Evolutionary conservation across 495 filamentous ascomycete genomes (phyloP).

Genomic region (Penicillium daleae): DNA sequence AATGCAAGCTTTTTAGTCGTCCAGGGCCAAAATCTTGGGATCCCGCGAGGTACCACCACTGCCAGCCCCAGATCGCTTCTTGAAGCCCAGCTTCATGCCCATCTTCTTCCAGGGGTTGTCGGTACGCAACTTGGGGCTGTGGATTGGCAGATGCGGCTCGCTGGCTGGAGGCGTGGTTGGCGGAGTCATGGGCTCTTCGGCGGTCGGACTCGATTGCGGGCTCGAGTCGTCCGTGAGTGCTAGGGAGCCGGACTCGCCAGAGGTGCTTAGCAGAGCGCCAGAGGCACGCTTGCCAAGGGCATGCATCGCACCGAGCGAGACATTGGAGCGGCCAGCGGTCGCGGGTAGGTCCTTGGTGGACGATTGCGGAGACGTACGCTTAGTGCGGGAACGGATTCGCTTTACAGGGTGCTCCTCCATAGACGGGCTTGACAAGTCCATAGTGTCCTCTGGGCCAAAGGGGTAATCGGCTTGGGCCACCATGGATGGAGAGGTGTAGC

Average conservation of each 20-base stretch:
- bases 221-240: slow-evolving; percentile 54
- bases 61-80: slow-evolving; percentile 54
- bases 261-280: slow-evolving; percentile 39
- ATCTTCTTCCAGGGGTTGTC: slow-evolving; percentile 83
- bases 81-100: slow-evolving; percentile 74
- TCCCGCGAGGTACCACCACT: slow-evolving; percentile 38
- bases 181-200: slow-evolving; percentile 80
- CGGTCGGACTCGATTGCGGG: slow-evolving; percentile 46
- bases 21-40: slow-evolving; percentile 38
- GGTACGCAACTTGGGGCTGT: slow-evolving; percentile 56
- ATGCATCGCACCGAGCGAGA: slow-evolving; percentile 40
- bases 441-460: slow-evolving; percentile 36
- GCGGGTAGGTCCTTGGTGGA: slow-evolving; percentile 45
- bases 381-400: slow-evolving; percentile 38
- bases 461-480: slow-evolving; percentile 35
- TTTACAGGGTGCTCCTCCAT: slow-evolving; percentile 41
- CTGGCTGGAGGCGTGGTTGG: slow-evolving; percentile 80
- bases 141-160: slow-evolving; percentile 54
- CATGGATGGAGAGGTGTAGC: slow-evolving; percentile 39
- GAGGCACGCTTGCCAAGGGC: slow-evolving; percentile 43
- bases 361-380: slow-evolving; percentile 49
- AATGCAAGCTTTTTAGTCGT: slow-evolving; percentile 33
- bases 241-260: slow-evolving; percentile 42
- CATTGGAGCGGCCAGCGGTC: slow-evolving; percentile 34
- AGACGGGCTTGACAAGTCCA: slow-evolving; percentile 37